These are phyloP conservation scores for Arabidopsis hybrid DNA, from an alignment of 441 rosid species.

Conservation along the genomic window DNA sequence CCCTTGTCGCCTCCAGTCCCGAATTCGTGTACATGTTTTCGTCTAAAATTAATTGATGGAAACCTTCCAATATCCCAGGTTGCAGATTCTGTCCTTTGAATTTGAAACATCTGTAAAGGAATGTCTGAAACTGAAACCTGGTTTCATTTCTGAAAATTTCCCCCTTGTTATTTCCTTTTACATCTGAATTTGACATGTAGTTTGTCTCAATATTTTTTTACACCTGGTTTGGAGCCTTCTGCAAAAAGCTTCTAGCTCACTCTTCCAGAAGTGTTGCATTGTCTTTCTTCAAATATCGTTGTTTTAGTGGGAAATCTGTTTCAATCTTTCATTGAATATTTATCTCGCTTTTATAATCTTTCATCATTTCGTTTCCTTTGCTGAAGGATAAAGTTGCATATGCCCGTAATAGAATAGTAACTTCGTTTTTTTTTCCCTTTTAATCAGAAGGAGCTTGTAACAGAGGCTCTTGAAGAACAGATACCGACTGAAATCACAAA, in stretches of 20 bases:
- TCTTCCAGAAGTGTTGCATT: slow-evolving; percentile 3
- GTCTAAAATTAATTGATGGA: slow-evolving; percentile 9
- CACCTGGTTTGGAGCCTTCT: slow-evolving; percentile 6
- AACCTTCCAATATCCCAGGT: slow-evolving; percentile 27
- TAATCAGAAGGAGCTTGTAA: slow-evolving; percentile 39
- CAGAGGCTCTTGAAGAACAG: slow-evolving; percentile 38
- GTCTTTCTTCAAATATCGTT: not conserved
- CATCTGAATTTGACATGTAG: slow-evolving; percentile 20
- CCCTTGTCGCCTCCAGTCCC: slow-evolving; percentile 12
- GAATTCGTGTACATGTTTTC: not conserved
- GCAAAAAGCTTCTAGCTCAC: slow-evolving; percentile 9
- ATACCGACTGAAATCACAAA: slow-evolving; percentile 41
- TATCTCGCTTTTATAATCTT: slow-evolving; percentile 16
- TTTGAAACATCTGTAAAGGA: not conserved
- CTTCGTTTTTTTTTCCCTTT: not conserved
- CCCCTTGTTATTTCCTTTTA: not conserved
- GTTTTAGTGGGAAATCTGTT: slow-evolving; percentile 21
- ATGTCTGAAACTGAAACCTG: not conserved
- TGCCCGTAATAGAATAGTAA: slow-evolving; percentile 18
- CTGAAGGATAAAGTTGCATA: slow-evolving; percentile 3
- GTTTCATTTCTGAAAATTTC: slow-evolving; percentile 2
- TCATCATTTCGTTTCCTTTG: not conserved
- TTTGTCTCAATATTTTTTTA: not conserved
- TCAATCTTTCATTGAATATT: not conserved
- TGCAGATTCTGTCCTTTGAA: not conserved